These are phyloP conservation scores for Colletotrichum ledebouriae DNA, from an alignment of 2,329 filamentous ascomycete genomes.

Conservation along the genomic window DNA sequence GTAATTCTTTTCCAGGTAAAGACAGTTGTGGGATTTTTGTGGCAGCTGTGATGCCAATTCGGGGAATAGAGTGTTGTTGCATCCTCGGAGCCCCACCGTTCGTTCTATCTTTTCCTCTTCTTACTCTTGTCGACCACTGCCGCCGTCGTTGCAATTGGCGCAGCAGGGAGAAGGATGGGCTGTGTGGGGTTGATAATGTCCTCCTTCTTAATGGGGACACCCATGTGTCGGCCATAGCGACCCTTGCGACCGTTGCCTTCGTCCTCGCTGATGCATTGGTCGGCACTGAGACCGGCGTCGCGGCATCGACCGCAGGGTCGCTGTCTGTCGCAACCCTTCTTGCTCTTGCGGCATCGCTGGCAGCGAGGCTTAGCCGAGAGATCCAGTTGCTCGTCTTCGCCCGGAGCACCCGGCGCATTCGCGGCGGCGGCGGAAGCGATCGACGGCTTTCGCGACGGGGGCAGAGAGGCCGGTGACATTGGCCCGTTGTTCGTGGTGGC, in stretches of 20 bases:
- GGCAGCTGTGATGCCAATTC: neutral
- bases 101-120: slow-evolving; percentile 70
- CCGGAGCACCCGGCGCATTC: slow-evolving; percentile 64
- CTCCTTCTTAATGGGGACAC: slow-evolving; percentile 72
- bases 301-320: slow-evolving; percentile 95
- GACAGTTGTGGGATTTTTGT: slow-evolving; percentile 18
- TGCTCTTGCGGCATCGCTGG: slow-evolving; percentile 98
- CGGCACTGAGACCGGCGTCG: slow-evolving; percentile 92
- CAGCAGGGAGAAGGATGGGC: slow-evolving; percentile 57
- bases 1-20: slow-evolving; percentile 18
- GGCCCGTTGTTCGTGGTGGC: slow-evolving; percentile 51
- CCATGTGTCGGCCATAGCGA: slow-evolving; percentile 83
- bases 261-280: slow-evolving; percentile 97
- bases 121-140: slow-evolving; percentile 67
- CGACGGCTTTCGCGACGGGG: slow-evolving; percentile 82
- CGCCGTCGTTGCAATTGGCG: slow-evolving; percentile 56
- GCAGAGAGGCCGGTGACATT: slow-evolving; percentile 76
- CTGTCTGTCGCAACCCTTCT: slow-evolving; percentile 98
- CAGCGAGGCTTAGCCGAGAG: slow-evolving; percentile 96
- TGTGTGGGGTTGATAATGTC: slow-evolving; percentile 59
- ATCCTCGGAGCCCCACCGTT: neutral
- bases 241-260: slow-evolving; percentile 98
- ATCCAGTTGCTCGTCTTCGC: slow-evolving; percentile 92
- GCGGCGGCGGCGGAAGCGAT: slow-evolving; percentile 68
- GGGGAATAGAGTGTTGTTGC: neutral